phyloP scores from a whole-genome alignment of 2,329 filamentous ascomycete genomes.

The Spiromastix sp. region DNA sequence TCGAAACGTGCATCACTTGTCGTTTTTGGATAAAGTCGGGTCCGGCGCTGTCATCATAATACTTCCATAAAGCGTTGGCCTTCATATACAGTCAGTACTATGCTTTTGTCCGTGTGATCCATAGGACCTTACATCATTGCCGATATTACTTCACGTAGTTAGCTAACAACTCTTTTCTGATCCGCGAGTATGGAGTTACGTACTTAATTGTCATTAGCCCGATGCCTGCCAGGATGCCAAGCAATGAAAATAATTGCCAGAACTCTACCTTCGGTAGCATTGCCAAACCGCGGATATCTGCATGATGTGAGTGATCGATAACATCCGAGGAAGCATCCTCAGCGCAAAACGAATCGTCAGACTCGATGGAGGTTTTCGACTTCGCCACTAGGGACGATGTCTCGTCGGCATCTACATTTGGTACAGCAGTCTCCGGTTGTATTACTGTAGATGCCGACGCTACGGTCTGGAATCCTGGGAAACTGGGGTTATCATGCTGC shows the following conservation, averaged over 20 bases:
- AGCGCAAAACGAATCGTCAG: slow-evolving; percentile 41
- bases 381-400: slow-evolving; percentile 70
- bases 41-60: slow-evolving; percentile 64
- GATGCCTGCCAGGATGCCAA: slow-evolving; percentile 84
- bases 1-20: slow-evolving; percentile 87
- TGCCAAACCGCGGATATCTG: slow-evolving; percentile 81
- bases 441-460: slow-evolving; percentile 23
- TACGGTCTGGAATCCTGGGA: slow-evolving; percentile 16
- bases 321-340: slow-evolving; percentile 49
- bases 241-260: slow-evolving; percentile 80
- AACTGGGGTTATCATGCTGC: slow-evolving; percentile 23
- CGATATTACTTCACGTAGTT: slow-evolving; percentile 64
- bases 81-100: slow-evolving; percentile 15
- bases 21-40: slow-evolving; percentile 66
- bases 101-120: not conserved
- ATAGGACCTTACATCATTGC: slow-evolving; percentile 55
- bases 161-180: slow-evolving; percentile 15
- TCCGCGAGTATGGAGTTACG: slow-evolving; percentile 23
- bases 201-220: slow-evolving; percentile 99
- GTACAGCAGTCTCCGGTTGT: slow-evolving; percentile 14
- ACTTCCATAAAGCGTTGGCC: slow-evolving; percentile 73
- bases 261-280: slow-evolving; percentile 67
- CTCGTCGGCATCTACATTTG: slow-evolving; percentile 50
- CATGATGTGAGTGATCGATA: slow-evolving; percentile 61
- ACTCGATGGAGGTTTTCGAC: slow-evolving; percentile 40